Percentiles rank a stretch among this genome's conserved stretches.
Conservation (phyloP, 1,284 basidiomycete genomes). For the Apiotrichum veenhuisii region DNA sequence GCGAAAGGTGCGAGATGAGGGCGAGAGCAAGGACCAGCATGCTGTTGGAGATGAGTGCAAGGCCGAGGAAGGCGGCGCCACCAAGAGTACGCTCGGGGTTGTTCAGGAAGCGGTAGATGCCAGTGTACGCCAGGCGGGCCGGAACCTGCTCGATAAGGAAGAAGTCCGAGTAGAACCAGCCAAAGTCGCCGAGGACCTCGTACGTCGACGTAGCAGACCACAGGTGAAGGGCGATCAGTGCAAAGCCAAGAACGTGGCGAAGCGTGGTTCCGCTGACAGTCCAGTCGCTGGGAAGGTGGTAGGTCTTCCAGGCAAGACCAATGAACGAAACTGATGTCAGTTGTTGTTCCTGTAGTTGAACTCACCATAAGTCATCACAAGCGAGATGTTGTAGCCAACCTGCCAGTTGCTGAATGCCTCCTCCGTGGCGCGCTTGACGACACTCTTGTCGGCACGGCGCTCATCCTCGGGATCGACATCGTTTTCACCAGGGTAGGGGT, state of each 20-base stretch:
- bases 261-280: conserved; percentile 83
- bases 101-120: conserved; percentile 94
- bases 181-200: conserved; percentile 88
- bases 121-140: conserved; percentile 85
- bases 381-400: conserved; percentile 80
- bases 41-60: conserved; percentile 83
- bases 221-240: conserved; percentile 79
- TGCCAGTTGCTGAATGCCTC: conserved; percentile 98
- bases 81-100: conserved; percentile 92
- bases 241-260: conserved; percentile 77
- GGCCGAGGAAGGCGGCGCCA: conserved; percentile 89
- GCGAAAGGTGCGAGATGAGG: conserved; percentile 73
- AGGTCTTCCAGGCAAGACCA: conserved; percentile 81
- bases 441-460: conserved; percentile 51
- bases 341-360: conserved; percentile 24
- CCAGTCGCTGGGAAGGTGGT: conserved; percentile 76
- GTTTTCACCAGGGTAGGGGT: conserved; percentile 62
- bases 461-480: conserved; percentile 38
- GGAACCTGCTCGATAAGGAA: conserved; percentile 90
- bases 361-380: conserved; percentile 90
- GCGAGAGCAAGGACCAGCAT: conserved; percentile 82
- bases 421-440: conserved; percentile 66
- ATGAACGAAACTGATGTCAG: conserved; percentile 65
- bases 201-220: conserved; percentile 90
- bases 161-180: conserved; percentile 98